Evolutionary conservation across 768 basidiomycete genomes (phyloP), one percentile per base, ranked within the genome.

Genomic region (Termitomyces bulborhizus): DNA sequence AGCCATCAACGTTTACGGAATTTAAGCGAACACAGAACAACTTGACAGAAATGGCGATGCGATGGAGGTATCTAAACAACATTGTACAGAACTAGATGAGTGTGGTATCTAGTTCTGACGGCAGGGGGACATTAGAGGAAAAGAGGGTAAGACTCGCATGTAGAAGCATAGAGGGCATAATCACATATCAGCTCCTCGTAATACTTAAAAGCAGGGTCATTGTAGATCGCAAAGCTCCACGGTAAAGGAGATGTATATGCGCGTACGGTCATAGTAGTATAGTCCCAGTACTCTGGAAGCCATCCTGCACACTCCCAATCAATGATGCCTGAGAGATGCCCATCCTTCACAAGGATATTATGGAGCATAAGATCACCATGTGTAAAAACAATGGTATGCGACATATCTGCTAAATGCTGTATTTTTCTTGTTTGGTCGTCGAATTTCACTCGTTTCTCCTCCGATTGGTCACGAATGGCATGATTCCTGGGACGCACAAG

Each of bases 211-310:
- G 51, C 45, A 13, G 51, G 44, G 26, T 47, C 48, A 11, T 45
- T 9, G 39, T 42, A 52, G n/a, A 57, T 36, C 1, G 15, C 21
- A 34, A 40, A 46, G 29, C 37, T 18, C 56, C 56, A 57, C 2
- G 5, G 21, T 8, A 39, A 24, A 26, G 44, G 45, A 1, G 7
- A 0, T 1, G 0, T 0, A 29, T 41, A 57, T 3, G 31, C 45
- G 29, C 45, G 40, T 12, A 47, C 12, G 7, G 51, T 18, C 51
- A 53, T 57, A 12, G 50, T 52, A 8, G 57, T 56, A 47, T 60
- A 62, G 18, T 64, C 58, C 61, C 62, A 64, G 44, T 63, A 63
- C 46, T 65, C 64, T 15, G 62, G 62, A 49, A 60, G 54, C 62
- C 62, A 65, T 36, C 50, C 64, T 39, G 64, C 59, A 49, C 60